Conservation (phyloP, 2,329 filamentous ascomycete genomes). For the Aspergillus tamarii region DNA sequence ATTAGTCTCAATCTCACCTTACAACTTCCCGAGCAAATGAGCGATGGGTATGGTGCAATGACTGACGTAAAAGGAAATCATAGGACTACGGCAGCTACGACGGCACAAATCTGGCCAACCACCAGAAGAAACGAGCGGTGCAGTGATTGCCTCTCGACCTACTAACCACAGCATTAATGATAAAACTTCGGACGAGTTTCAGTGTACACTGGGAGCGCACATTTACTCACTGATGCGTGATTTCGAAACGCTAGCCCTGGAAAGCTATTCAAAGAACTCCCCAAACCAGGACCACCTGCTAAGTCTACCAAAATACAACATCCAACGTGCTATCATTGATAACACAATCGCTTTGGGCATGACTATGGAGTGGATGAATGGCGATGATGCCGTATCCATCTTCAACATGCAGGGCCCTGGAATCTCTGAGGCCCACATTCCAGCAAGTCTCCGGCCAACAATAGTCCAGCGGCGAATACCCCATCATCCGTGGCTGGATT, state of each 20-base stretch:
- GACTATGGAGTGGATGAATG: constrained; percentile 17
- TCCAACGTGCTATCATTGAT: constrained; percentile 35
- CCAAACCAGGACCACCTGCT: constrained; percentile 28
- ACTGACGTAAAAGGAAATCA: not conserved
- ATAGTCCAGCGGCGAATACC: constrained; percentile 36
- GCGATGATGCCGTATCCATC: constrained; percentile 28
- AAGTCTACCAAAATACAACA: constrained; percentile 37
- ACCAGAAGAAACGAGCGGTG: not conserved
- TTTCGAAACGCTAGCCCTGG: not conserved
- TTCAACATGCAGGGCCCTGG: constrained; percentile 17
- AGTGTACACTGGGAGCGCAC: constrained; percentile 3
- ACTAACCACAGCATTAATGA: not conserved
- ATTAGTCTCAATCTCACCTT: not conserved
- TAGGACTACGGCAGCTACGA: not conserved
- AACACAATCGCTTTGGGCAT: constrained; percentile 35
- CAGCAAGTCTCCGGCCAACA: constrained; percentile 39
- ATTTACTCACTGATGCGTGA: not conserved
- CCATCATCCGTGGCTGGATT: constrained; percentile 46
- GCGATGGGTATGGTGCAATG: not conserved
- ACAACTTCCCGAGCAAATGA: not conserved
- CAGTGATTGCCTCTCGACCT: not conserved
- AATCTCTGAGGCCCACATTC: constrained; percentile 15
- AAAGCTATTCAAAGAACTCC: constrained; percentile 1
- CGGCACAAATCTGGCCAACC: not conserved
- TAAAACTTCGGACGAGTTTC: not conserved